Evolutionary conservation across 495 filamentous ascomycete genomes (phyloP).

Genomic region (Lophium mytilinum): DNA sequence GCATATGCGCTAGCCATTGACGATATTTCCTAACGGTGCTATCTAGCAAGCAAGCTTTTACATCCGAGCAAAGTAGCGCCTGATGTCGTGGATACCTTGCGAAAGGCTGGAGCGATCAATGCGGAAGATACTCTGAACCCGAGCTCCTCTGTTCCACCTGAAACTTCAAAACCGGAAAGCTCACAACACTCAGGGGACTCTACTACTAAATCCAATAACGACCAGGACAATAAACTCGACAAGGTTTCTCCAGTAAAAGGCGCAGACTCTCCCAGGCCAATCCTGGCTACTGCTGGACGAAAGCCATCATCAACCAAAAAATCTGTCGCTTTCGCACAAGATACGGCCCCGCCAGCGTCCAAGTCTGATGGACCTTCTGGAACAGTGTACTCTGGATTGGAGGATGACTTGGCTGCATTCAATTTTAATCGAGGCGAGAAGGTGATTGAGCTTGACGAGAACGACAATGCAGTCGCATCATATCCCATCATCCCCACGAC

Average conservation of each 20-base stretch:
- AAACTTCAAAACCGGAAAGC: background rate
- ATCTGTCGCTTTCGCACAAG: constrained; percentile 43
- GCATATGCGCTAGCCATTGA: constrained; percentile 26
- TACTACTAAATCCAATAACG: background rate
- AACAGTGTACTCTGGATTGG: constrained; percentile 5
- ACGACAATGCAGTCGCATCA: constrained; percentile 28
- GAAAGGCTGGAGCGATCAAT: constrained; percentile 60
- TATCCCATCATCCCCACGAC: constrained; percentile 41
- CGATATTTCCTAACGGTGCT: background rate
- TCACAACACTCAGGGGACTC: background rate
- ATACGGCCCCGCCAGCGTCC: constrained; percentile 42
- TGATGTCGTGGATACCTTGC: constrained; percentile 56
- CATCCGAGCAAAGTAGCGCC: constrained; percentile 51
- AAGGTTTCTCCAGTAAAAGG: background rate
- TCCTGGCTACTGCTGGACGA: background rate
- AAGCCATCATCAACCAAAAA: constrained; percentile 18
- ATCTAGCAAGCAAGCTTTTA: constrained; percentile 40
- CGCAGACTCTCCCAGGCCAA: background rate
- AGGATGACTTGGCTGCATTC: constrained; percentile 12
- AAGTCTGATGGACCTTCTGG: background rate
- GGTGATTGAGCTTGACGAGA: constrained; percentile 31
- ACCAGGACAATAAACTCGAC: background rate
- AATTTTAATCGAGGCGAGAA: constrained; percentile 25
- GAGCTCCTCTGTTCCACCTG: background rate
- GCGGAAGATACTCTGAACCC: constrained; percentile 23